These are phyloP conservation scores for Geotrichum carabidarum DNA, from an alignment of 1,139 yeast genomes.

Conservation along the genomic window DNA sequence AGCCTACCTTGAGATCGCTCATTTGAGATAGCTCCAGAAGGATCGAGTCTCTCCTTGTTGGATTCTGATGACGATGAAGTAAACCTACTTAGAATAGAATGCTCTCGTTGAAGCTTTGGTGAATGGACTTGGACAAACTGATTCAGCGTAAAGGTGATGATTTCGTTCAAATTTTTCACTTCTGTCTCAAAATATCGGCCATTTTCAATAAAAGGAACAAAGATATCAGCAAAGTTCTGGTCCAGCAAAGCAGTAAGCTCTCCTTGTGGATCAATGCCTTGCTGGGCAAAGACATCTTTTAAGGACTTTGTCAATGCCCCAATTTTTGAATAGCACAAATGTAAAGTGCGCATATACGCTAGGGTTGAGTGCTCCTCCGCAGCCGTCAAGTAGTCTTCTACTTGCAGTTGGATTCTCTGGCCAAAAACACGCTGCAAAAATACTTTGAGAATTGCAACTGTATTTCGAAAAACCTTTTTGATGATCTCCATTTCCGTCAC, in stretches of 20 bases:
- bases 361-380: constrained; percentile 62
- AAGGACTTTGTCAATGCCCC: constrained; percentile 63
- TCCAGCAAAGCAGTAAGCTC: constrained; percentile 58
- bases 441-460: constrained; percentile 60
- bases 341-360: constrained; percentile 74
- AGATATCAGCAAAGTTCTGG: constrained; percentile 65
- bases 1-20: constrained; percentile 30
- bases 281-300: constrained; percentile 48
- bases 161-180: constrained; percentile 61
- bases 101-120: constrained; percentile 26
- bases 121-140: constrained; percentile 28
- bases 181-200: constrained; percentile 69
- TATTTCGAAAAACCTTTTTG: constrained; percentile 63
- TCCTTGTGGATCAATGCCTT: constrained; percentile 42
- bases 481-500: constrained; percentile 71
- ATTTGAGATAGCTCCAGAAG: constrained; percentile 11
- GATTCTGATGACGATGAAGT: constrained; percentile 25
- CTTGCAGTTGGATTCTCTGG: constrained; percentile 62
- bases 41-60: constrained; percentile 11
- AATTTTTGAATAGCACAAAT: constrained; percentile 56
- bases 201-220: constrained; percentile 64
- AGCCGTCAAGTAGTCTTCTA: constrained; percentile 56
- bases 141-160: constrained; percentile 42
- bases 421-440: constrained; percentile 76
- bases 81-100: constrained; percentile 29